A percentile compares a stretch with the other conserved stretches of the same genome.
These are phyloP conservation scores for Phytopythium mirpurense DNA, from an alignment of 352 stramenopile genomes.

Conservation along the genomic window DNA sequence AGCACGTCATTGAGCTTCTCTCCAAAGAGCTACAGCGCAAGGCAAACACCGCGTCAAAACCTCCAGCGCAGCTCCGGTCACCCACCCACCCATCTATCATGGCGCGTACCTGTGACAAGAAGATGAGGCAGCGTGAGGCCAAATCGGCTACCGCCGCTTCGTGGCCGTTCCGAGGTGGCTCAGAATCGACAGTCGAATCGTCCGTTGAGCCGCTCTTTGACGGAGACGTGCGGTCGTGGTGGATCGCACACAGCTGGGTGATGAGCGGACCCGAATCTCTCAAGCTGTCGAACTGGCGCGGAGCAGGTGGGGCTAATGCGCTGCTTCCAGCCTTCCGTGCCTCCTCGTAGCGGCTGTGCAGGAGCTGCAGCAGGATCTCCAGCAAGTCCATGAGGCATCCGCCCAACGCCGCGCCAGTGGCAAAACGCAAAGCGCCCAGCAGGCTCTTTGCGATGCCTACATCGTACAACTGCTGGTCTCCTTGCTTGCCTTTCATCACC, in stretches of 20 bases:
- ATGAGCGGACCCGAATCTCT: conserved; percentile 23
- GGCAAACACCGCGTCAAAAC: background rate
- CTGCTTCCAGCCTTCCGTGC: conserved; percentile 11
- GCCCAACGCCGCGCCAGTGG: conserved; percentile 3
- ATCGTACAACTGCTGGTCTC: conserved; percentile 22
- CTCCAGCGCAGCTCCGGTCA: too few relatives aligned
- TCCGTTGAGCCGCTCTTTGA: background rate
- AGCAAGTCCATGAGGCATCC: conserved; percentile 24
- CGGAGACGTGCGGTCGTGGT: conserved; percentile 3
- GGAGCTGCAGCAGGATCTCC: conserved; percentile 25
- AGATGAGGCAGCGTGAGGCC: conserved; percentile 51
- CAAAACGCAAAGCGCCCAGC: conserved; percentile 21
- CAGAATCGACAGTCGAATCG: background rate
- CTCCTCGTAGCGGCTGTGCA: conserved; percentile 29
- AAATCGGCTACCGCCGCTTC: conserved; percentile 23
- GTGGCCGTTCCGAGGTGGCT: background rate
- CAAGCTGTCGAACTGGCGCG: conserved; percentile 24
- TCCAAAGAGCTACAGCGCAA: conserved; percentile 40
- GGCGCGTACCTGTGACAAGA: conserved; percentile 59
- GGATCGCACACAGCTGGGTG: conserved; percentile 27
- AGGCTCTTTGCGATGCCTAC: conserved; percentile 22
- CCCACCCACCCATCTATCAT: too few relatives aligned
- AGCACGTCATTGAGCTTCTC: conserved; percentile 42
- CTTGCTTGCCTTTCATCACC: conserved; percentile 11
- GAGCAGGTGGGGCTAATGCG: background rate